phyloP scores from a whole-genome alignment of 495 filamentous ascomycete genomes.

The Neurospora cerealis region DNA sequence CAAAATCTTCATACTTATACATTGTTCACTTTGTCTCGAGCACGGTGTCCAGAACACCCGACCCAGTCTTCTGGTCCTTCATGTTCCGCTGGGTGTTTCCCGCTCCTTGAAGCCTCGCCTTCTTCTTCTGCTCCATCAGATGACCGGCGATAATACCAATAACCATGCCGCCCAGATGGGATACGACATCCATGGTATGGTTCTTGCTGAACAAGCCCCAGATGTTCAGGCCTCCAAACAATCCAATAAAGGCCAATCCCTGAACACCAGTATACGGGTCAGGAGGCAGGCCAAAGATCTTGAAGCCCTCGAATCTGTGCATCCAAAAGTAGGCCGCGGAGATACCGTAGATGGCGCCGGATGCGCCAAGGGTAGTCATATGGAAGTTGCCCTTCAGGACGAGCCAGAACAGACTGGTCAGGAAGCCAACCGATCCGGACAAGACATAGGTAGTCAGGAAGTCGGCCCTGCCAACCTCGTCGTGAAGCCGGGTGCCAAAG shows the following conservation, averaged over 20 bases:
- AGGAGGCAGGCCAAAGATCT: slow-evolving; percentile 41
- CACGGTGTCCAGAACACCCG: not conserved
- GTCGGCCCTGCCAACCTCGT: slow-evolving; percentile 75
- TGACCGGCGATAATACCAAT: slow-evolving; percentile 36
- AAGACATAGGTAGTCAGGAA: slow-evolving; percentile 73
- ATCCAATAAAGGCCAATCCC: slow-evolving; percentile 37
- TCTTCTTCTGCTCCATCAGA: slow-evolving; percentile 17
- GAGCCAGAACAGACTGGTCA: slow-evolving; percentile 48
- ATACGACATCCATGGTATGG: slow-evolving; percentile 49
- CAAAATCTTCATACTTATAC: not conserved
- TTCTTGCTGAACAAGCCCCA: slow-evolving; percentile 26
- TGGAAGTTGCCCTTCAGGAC: slow-evolving; percentile 37
- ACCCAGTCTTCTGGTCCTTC: not conserved
- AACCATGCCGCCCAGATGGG: slow-evolving; percentile 62
- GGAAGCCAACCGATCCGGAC: slow-evolving; percentile 55
- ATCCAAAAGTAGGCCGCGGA: slow-evolving; percentile 59
- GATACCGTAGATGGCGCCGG: slow-evolving; percentile 60
- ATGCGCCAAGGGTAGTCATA: slow-evolving; percentile 55
- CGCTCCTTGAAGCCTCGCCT: slow-evolving; percentile 4
- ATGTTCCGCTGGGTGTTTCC: not conserved
- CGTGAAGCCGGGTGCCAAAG: slow-evolving; percentile 52
- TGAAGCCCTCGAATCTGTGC: slow-evolving; percentile 43
- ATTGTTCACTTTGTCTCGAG: not conserved
- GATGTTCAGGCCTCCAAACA: slow-evolving; percentile 38
- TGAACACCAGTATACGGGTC: slow-evolving; percentile 41